A percentile compares a stretch with the other conserved stretches of the same genome.
phyloP scores from a whole-genome alignment of 768 basidiomycete species.

The Mycena venus region DNA sequence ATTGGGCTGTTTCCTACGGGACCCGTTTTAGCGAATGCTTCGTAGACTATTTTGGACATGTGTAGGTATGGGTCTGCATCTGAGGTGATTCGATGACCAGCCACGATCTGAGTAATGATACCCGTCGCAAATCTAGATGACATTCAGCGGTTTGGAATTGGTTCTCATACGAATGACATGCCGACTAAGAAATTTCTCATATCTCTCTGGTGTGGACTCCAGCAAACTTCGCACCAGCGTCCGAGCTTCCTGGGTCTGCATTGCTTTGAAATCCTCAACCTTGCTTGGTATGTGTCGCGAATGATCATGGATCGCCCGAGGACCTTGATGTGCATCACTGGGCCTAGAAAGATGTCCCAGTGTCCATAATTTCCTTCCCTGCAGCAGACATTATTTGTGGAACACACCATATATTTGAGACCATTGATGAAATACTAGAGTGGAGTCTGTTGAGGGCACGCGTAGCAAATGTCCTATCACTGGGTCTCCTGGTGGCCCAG shows the following conservation, averaged over 20 bases:
- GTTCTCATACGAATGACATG: background rate
- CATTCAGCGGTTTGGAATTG: background rate
- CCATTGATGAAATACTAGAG: background rate
- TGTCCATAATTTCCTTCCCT: too few relatives aligned
- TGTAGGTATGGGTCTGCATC: constrained; percentile 53
- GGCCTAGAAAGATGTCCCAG: too few relatives aligned
- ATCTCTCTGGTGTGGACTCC: background rate
- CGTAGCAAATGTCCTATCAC: background rate
- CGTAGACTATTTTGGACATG: constrained; percentile 39
- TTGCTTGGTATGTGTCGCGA: constrained; percentile 35
- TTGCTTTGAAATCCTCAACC: constrained; percentile 35
- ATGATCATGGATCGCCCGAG: constrained; percentile 39
- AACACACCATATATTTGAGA: background rate
- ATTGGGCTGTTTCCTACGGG: constrained; percentile 37
- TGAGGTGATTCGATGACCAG: constrained; percentile 47
- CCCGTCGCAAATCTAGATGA: constrained; percentile 28
- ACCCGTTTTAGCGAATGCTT: too few relatives aligned
- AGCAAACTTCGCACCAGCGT: constrained; percentile 29
- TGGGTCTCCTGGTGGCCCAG: constrained; percentile 1
- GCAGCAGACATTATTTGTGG: background rate
- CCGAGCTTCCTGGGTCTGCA: constrained; percentile 45
- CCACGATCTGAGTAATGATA: constrained; percentile 41
- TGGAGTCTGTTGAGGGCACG: background rate
- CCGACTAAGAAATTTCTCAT: background rate
- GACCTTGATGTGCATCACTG: constrained; percentile 24